Base-by-base conservation (phyloP, 2,329 filamentous ascomycete genomes). In the Aspergillus pseudonomiae region DNA sequence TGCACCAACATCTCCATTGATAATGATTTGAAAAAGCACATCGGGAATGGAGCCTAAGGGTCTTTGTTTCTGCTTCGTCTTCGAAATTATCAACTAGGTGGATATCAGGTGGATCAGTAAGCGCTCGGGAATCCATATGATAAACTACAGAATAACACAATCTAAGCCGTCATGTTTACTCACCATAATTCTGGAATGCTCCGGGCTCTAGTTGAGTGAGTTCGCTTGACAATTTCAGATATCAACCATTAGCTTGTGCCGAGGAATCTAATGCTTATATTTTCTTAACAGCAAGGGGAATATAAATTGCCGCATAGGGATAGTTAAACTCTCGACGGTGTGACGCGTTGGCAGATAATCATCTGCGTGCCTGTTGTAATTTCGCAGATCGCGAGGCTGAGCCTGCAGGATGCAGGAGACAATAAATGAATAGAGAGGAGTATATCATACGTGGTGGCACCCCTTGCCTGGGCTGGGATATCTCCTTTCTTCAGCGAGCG, bases 1-100 rank as follows among this genome's bases (percentile, higher is more conserved):
- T 10, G 65, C 67, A 21, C 57, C 61, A n/a, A 68, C 60, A 54
- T 74, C 71, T 16, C 69, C 67, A 62, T 69, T 65, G 53, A 69
- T 70, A 56, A 74, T 71, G 56, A 74, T 72, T 39, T 74, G 69
- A 54, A 74, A 74, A 30, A 74, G 69, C 16, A 74, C 65, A 66
- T 74, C 72, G 50, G 71, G 65, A 50, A 73, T 68, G 32, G 60
- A 59, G 45, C 72, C 71, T 54, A 74, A 73, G 28, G 65, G 65
- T 26, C 53, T 26, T 34, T 30, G 57, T 55, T 48, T 63, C 36
- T 64, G 61, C 53, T 45, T 67, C 32, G 59, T 28, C 26, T 52
- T 34, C 39, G 63, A 60, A 19, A 57, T 50, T 54, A 64, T 48
- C 60, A 60, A 65, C 63, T 68, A 48, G 16, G 16, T 30, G 26